Base-by-base conservation (phyloP, 441 rosid genomes). In the Adansonia rubrostipa region DNA sequence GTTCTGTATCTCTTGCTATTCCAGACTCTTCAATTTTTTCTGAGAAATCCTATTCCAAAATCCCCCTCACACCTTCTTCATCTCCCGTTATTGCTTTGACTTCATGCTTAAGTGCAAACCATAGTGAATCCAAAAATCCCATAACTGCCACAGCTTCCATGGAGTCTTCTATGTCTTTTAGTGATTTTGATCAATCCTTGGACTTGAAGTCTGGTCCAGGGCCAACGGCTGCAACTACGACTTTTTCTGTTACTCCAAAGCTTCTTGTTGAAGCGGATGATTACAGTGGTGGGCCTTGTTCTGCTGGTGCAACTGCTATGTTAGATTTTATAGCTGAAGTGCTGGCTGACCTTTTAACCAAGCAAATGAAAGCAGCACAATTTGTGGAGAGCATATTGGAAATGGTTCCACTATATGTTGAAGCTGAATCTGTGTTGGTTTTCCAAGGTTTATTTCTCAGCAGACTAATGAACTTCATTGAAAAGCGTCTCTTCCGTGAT, bases 401-500 rank as follows among this genome's bases (percentile, higher is more conserved):
- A 87, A 89, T 85, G 85, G 91, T 81, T 72, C 96, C 93, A 63
- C 77, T 88, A 51, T 86, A 89, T 80, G 85, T 90, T 84, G 97
- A 91, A 81, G 88, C 88, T 82, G 94, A 93, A 83, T 83, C 93
- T 56, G 72, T 93, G 76, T 74, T 93, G 80, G 92, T 89, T 80
- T 91, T 93, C 80, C 97, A 93, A 86, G 97, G 97, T 56, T 86
- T 91, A 79, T 91, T 90, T 85, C 91, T 93, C 63, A 84, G 48
- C 76, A 91, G 97, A 84, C 79, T 93, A 71, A 94, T 97, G 97
- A 97, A 95, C 86, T 97, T 92, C 82, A 85, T 97, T 79, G 99
- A 97, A 88, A 97, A 98, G 89, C 98, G 95, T 82, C 95, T 97
- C 75, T 82, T 97, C 82, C 98, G 98, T 84, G 99, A 97, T 82